phyloP scores from a whole-genome alignment of 192 early-diverging fungal species.

The Backusella psychrophila region DNA sequence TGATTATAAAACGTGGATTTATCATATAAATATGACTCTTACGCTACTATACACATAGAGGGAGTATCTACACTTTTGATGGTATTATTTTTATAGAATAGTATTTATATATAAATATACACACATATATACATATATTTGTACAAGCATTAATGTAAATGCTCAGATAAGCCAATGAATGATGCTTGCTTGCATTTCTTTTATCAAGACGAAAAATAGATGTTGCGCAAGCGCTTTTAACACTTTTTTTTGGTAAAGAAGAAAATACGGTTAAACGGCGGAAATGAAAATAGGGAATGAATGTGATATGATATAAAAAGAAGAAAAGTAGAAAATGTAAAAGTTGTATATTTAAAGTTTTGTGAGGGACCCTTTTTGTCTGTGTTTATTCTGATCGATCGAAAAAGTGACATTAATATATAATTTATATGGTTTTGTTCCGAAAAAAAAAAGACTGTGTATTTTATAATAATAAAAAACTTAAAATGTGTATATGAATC shows the following conservation, averaged over 20 bases:
- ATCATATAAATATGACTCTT: no score
- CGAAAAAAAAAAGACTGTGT: not conserved
- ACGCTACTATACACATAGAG: no score
- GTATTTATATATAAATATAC: no score
- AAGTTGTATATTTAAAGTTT: not conserved
- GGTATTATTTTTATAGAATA: no score
- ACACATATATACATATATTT: no score
- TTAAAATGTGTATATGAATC: no score
- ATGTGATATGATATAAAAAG: not conserved
- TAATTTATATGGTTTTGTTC: no score
- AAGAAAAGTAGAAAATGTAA: not conserved
- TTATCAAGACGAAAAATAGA: not conserved
- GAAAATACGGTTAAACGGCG: not conserved
- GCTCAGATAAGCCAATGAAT: not conserved
- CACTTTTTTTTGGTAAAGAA: not conserved
- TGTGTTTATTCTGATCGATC: not conserved
- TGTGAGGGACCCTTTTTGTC: not conserved
- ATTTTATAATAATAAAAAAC: no score
- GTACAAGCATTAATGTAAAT: not conserved
- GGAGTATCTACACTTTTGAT: no score
- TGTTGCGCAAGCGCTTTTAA: not conserved
- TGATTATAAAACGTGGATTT: no score
- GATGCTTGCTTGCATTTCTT: not conserved
- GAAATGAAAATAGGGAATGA: not conserved
- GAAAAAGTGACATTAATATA: not conserved